Percentiles rank a stretch among this genome's conserved stretches.
These are phyloP conservation scores for Arxiozyma bovina DNA, from an alignment of 1,139 yeast species.

Conservation along the genomic window DNA sequence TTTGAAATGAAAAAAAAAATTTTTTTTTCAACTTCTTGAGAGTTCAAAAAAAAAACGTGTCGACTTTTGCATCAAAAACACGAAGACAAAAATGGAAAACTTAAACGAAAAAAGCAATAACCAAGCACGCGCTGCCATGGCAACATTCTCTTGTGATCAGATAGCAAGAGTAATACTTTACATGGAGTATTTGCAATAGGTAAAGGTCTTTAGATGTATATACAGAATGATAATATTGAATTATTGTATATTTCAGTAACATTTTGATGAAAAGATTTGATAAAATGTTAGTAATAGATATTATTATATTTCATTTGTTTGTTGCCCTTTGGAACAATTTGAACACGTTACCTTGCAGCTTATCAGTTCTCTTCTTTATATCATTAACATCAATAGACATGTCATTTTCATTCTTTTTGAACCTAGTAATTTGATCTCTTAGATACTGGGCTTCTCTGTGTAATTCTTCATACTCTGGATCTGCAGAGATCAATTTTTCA, in stretches of 20 bases:
- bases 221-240: too few relatives aligned
- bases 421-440: constrained; percentile 31
- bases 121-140: background rate
- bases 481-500: constrained; percentile 33
- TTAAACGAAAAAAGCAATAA: too few relatives aligned
- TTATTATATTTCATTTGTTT: background rate
- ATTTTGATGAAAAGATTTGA: background rate
- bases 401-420: constrained; percentile 37
- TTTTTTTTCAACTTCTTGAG: background rate
- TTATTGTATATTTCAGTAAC: background rate
- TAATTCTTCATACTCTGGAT: constrained; percentile 32
- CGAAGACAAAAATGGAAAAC: background rate
- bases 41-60: background rate
- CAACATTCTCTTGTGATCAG: background rate
- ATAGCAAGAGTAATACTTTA: too few relatives aligned
- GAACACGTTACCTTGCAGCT: constrained; percentile 44
- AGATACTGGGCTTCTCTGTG: constrained; percentile 18
- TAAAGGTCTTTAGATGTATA: background rate
- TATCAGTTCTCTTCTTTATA: constrained; percentile 39
- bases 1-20: too few relatives aligned
- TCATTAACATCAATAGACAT: constrained; percentile 28
- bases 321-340: constrained; percentile 37
- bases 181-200: background rate
- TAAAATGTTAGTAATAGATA: too few relatives aligned
- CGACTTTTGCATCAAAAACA: background rate